These are phyloP conservation scores for Calocybe indica DNA, from an alignment of 768 basidiomycete genomes.

Conservation along the genomic window DNA sequence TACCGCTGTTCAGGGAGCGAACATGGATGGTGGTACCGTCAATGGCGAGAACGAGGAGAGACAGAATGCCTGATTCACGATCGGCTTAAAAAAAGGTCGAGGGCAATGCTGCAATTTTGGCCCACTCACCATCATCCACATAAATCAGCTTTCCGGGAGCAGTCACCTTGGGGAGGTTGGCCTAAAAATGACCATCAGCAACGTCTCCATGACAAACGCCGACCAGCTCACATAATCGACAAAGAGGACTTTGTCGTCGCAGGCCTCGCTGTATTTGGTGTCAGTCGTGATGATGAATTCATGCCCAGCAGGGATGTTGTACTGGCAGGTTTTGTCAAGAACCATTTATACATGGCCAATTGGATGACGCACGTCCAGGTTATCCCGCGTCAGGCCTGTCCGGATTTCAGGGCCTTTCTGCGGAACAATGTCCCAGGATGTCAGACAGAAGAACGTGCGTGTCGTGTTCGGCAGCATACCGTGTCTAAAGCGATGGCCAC, in stretches of 20 bases:
- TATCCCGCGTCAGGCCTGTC: conserved; percentile 86
- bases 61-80: conserved; percentile 61
- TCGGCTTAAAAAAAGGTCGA: background rate
- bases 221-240: conserved; percentile 80
- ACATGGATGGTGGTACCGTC: conserved; percentile 80
- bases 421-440: conserved; percentile 6
- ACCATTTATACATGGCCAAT: conserved; percentile 3
- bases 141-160: conserved; percentile 97
- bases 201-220: background rate
- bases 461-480: conserved; percentile 37
- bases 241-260: conserved; percentile 82
- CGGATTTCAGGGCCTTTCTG: conserved; percentile 99
- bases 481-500: conserved; percentile 98
- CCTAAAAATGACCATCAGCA: conserved; percentile 31
- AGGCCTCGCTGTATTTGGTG: conserved; percentile 65
- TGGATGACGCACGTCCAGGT: conserved; percentile 64
- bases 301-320: conserved; percentile 83
- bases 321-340: conserved; percentile 33
- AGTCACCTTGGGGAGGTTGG: conserved; percentile 92
- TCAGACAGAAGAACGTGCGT: background rate
- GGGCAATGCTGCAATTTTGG: background rate
- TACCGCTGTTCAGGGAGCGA: conserved; percentile 86
- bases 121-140: conserved; percentile 80
- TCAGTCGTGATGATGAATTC: conserved; percentile 92
- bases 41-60: conserved; percentile 86